Evolutionary conservation across 805 yeast genomes (phyloP), one percentile per base, ranked within the genome.

Genomic region (Candida palmyrensis): DNA sequence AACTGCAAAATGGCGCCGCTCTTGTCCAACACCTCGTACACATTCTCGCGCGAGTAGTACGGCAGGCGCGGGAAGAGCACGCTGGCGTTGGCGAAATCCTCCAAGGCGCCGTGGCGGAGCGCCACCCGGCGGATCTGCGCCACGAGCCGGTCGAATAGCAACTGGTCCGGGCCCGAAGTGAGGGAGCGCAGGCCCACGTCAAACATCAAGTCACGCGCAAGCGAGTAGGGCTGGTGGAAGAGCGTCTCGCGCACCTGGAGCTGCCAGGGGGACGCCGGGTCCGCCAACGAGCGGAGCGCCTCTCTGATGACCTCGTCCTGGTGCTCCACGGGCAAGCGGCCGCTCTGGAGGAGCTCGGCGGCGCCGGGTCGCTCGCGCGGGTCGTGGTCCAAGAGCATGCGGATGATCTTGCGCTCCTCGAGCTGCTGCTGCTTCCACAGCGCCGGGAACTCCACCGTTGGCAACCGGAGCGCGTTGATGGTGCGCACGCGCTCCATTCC

Each of bases 181-280:
- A 21, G 13, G 17, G 8, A 21, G 16, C n/a, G 25, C 10, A 25
- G 10, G 16, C 12, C 31, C 11, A 19, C 35, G 38, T 89, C 97
- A 55, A 83, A 92, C 39, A 92, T 64, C 10, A 87, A 73, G 53
- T 87, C 96, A 43, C 81, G 79, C 0, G 95, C 95, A 38, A 84
- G 68, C 55, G 81, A 80, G 47, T 87, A 82, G 0, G 96, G 88
- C 46, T 86, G 94, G 11, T 83, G 70, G 55, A 92, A 92, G 22
- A 92, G 60, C 0, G 92, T 82, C 34, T 82, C 83, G 49, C 96
- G 73, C 0, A 92, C 96, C 53, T 88, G 95, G 42, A 79, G 85
- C 43, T 89, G 92, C 94, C 96, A 88, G 1, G 95, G 89, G 0
- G 96, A 85, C 1, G 92, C 78, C 0, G 96, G 90, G 53, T 88